A percentile compares a stretch with the other conserved stretches of the same genome.
These are phyloP conservation scores for Sideroxylon spinosum DNA, from an alignment of 179 eudicot genomes.

Conservation along the genomic window DNA sequence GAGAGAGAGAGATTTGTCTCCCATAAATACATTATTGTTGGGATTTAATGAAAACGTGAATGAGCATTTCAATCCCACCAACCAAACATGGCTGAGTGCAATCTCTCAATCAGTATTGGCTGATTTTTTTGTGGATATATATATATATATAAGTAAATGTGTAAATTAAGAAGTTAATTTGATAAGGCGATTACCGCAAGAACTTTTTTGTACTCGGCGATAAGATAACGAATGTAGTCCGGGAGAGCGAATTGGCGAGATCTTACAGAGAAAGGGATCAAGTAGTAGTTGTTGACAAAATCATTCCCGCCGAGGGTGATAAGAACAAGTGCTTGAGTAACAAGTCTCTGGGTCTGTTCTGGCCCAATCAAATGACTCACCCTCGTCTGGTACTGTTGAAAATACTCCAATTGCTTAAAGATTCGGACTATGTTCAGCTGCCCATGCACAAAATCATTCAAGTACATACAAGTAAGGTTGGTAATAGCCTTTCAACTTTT, in stretches of 20 bases:
- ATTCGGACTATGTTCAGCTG: constrained; percentile 15
- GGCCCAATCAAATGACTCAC: not conserved
- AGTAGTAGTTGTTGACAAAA: constrained; percentile 27
- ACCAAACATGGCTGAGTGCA: not conserved
- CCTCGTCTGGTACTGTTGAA: constrained; percentile 10
- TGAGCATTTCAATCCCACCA: not conserved
- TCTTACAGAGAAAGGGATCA: constrained; percentile 22
- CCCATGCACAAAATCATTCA: not conserved
- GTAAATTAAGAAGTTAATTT: not conserved
- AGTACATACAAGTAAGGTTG: no score
- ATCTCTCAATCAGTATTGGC: not conserved
- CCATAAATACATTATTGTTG: not conserved
- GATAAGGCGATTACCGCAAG: not conserved
- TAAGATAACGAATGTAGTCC: constrained; percentile 20
- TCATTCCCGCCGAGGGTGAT: constrained; percentile 25
- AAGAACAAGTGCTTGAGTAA: constrained; percentile 5
- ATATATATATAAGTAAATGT: not conserved
- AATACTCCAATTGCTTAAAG: not conserved
- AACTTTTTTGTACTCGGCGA: constrained; percentile 24
- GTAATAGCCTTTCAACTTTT: no score
- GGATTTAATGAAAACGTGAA: constrained; percentile 7
- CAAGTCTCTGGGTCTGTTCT: not conserved
- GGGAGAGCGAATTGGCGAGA: constrained; percentile 27
- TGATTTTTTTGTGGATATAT: not conserved
- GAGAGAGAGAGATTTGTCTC: not conserved